Evolutionary conservation across 306 rosid genomes (phyloP), one percentile per base, ranked within the genome.

Genomic region (barrel medic (Medicago truncatula)): DNA sequence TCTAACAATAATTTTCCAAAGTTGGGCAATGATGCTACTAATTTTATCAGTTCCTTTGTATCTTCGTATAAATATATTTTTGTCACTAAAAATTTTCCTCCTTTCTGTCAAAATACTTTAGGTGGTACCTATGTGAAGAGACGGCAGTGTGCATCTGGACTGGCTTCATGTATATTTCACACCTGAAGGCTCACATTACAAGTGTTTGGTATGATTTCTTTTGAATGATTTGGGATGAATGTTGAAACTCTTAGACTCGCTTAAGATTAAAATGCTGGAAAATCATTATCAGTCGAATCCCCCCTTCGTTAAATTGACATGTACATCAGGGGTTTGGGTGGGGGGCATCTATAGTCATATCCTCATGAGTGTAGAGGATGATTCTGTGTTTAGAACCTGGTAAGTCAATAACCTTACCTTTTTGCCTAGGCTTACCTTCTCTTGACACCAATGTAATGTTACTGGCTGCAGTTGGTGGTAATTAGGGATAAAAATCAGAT

Each of bases 121-220:
- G 99, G 99, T 96, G 99, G 99, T 96, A 90, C 80, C 86, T 96
- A 68, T 91, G 84, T 78, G 94, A 85, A 81, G 99, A 96, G 87
- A 85, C 99, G 57, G 91, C 94, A 80, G 64, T 96, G 80, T 83
- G 98, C 91, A 76, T 96, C 52, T 96, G 99, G 99, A 96, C 96
- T 20, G 91, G 89, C 23, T 25, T 92, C 80, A 85, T 86, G 81
- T 96, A 89, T 76, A 87, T 96, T 83, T 74, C 89, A 38, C 88
- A 82, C 92, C 85, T 96, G 89, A 86, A 86, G 88, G 82, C 79
- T 77, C 77, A 90, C 77, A 83, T 96, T 43, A 34, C 87, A 67
- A 83, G 81, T 62, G 83, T 89, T 81, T 96, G 99, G 99, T 96
- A 92, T 31, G 83, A 57, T 84, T 78, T 75, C 80, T 79, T 58